These are phyloP conservation scores for Allodekkera sacchari DNA, from an alignment of 805 yeast genomes.

Conservation along the genomic window DNA sequence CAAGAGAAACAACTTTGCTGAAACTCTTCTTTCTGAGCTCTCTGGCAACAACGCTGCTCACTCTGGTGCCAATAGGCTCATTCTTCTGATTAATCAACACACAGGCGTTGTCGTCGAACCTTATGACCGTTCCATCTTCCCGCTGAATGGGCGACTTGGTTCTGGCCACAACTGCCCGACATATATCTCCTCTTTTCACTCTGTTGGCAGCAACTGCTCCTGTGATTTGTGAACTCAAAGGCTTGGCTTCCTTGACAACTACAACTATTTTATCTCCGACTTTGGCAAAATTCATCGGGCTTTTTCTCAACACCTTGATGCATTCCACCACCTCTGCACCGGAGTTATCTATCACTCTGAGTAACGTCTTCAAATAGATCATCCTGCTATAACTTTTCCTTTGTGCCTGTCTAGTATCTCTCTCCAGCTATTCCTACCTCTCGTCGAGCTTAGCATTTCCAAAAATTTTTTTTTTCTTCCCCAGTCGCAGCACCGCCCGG, in stretches of 20 bases:
- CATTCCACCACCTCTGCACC: slow-evolving; percentile 93
- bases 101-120: slow-evolving; percentile 96
- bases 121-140: slow-evolving; percentile 76
- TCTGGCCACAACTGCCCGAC: slow-evolving; percentile 92
- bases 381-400: slow-evolving; percentile 26
- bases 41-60: slow-evolving; percentile 82
- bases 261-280: slow-evolving; percentile 92
- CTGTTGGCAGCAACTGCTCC: slow-evolving; percentile 70
- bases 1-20: slow-evolving; percentile 81
- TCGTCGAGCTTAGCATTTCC: too few species aligned
- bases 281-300: slow-evolving; percentile 72
- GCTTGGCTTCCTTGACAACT: slow-evolving; percentile 86
- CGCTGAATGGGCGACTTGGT: slow-evolving; percentile 67
- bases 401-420: background rate
- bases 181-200: slow-evolving; percentile 91
- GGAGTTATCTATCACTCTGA: slow-evolving; percentile 90
- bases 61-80: slow-evolving; percentile 93
- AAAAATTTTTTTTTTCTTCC: too few species aligned
- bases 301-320: slow-evolving; percentile 86
- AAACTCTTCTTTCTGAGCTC: slow-evolving; percentile 78
- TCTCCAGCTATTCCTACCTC: background rate
- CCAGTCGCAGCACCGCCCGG: too few species aligned
- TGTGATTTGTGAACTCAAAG: slow-evolving; percentile 56
- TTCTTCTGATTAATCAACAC: slow-evolving; percentile 82
- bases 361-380: slow-evolving; percentile 82